Conservation (phyloP, 2,329 filamentous ascomycete genomes). For the Apiospora saccharicola region DNA sequence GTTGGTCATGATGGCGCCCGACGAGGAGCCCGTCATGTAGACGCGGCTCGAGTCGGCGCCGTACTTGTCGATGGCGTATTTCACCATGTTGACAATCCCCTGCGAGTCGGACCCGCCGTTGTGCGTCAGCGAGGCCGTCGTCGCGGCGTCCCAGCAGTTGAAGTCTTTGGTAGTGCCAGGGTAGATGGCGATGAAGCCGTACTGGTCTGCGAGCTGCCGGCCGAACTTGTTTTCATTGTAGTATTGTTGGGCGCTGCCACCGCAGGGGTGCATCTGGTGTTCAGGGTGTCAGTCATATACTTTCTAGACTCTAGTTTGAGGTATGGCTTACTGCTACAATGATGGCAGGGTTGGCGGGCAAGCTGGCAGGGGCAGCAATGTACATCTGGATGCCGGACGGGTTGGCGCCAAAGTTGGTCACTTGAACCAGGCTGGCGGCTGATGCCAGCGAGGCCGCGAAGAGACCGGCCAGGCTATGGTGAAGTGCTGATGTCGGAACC, state of each 20-base stretch:
- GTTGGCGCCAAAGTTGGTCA: conserved; percentile 43
- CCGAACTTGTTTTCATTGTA: conserved; percentile 58
- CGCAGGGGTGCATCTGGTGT: conserved; percentile 57
- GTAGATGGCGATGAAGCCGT: conserved; percentile 61
- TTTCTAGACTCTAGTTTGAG: no score
- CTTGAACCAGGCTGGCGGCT: conserved; percentile 34
- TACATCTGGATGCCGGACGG: conserved; percentile 54
- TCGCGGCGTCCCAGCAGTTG: conserved; percentile 66
- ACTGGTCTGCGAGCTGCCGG: conserved; percentile 44
- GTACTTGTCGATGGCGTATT: conserved; percentile 58
- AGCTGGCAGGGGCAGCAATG: conserved; percentile 48
- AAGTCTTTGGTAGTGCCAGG: conserved; percentile 58
- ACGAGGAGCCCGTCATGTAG: conserved; percentile 58
- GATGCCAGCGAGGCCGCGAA: neutral
- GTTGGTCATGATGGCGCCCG: conserved; percentile 59
- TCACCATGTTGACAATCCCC: conserved; percentile 65
- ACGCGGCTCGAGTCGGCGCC: conserved; percentile 58
- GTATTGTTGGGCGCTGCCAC: conserved; percentile 56
- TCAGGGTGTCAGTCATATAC: neutral
- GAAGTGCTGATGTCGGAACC: neutral
- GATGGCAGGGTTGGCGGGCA: conserved; percentile 51
- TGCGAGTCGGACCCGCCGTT: conserved; percentile 63
- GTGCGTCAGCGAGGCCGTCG: conserved; percentile 48
- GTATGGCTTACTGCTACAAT: conserved; percentile 53
- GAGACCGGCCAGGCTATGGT: neutral